A percentile compares a stretch with the other conserved stretches of the same genome.
phyloP scores from a whole-genome alignment of 2,329 filamentous ascomycete genomes.

The Penicillium rolfsii region DNA sequence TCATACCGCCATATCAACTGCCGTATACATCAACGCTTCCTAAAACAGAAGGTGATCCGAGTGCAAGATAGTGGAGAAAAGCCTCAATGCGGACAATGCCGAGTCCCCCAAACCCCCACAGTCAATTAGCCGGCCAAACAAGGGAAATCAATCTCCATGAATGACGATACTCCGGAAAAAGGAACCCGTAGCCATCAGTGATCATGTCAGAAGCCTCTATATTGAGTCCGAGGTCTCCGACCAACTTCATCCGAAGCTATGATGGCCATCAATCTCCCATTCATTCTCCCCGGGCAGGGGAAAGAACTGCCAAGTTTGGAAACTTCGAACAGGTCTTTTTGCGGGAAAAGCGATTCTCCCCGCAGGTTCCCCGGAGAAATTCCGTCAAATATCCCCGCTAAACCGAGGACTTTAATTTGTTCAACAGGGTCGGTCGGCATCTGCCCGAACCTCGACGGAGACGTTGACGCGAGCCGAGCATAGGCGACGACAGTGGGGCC shows the following conservation, averaged over 20 bases:
- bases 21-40: background rate
- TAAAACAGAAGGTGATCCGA: background rate
- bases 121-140: background rate
- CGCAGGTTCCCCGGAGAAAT: background rate
- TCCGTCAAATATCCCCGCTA: background rate
- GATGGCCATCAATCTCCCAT: too few species aligned
- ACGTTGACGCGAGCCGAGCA: conserved; percentile 20
- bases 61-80: background rate
- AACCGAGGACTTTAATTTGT: conserved; percentile 3
- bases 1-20: background rate
- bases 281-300: background rate
- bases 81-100: background rate
- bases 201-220: too few species aligned
- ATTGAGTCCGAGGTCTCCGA: too few species aligned
- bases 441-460: conserved; percentile 6
- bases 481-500: conserved; percentile 11
- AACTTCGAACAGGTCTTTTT: too few species aligned
- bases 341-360: background rate
- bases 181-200: too few species aligned
- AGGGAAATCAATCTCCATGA: background rate
- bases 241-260: too few species aligned
- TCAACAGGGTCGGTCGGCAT: conserved; percentile 10
- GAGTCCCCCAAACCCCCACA: background rate
- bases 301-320: background rate
- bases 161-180: background rate